These are phyloP conservation scores for Ogataea corticis DNA, from an alignment of 805 yeast genomes.

Conservation along the genomic window DNA sequence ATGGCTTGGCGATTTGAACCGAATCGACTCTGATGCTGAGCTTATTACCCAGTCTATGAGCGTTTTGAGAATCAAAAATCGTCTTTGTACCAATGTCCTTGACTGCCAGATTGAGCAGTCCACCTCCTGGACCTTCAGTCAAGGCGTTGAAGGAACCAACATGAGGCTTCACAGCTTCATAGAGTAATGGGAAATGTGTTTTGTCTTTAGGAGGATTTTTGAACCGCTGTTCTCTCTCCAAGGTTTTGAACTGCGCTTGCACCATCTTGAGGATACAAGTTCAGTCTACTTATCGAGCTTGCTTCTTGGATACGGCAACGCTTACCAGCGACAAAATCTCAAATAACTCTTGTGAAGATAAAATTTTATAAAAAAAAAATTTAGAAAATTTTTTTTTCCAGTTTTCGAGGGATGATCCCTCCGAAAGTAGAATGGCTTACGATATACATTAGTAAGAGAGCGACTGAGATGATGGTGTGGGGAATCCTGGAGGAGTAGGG, in stretches of 20 bases:
- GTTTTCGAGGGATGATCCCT: not conserved
- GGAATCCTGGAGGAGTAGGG: too few relatives aligned
- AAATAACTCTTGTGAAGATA: not conserved
- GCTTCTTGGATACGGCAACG: too few relatives aligned
- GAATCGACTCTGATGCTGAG: constrained; percentile 81
- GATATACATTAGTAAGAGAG: not conserved
- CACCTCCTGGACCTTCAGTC: constrained; percentile 85
- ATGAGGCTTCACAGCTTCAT: constrained; percentile 92
- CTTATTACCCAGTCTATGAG: constrained; percentile 79
- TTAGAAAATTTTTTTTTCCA: constrained; percentile 1
- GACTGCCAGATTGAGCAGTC: constrained; percentile 80
- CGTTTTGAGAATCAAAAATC: constrained; percentile 77
- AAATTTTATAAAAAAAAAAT: constrained; percentile 6
- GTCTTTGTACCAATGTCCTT: constrained; percentile 86
- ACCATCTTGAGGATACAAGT: constrained; percentile 28
- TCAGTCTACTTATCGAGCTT: not conserved
- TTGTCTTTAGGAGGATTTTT: constrained; percentile 87
- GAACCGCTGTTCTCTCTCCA: constrained; percentile 85
- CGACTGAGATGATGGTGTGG: not conserved
- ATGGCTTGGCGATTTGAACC: constrained; percentile 84
- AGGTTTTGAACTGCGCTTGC: constrained; percentile 69
- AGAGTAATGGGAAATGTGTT: constrained; percentile 75
- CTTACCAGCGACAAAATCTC: too few relatives aligned
- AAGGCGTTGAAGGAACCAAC: constrained; percentile 95
- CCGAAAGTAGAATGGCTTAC: not conserved